A percentile compares a stretch with the other conserved stretches of the same genome.
Conservation (phyloP, 306 rosid genomes). For the Begonia loranthoides region DNA sequence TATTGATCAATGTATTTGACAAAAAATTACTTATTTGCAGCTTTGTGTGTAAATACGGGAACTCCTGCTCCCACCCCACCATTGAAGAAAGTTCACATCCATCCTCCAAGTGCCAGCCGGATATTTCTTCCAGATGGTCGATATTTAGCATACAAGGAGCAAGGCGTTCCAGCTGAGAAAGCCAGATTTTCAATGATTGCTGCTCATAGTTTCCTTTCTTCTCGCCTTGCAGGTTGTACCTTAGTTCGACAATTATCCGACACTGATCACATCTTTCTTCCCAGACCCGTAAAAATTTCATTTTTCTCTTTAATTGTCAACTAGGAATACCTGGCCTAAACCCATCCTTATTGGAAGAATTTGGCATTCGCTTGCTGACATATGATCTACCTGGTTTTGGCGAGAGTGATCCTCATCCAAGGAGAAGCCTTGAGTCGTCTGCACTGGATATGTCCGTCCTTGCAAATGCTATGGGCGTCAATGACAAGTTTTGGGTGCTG, state of each 20-base stretch:
- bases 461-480: slow-evolving; percentile 71
- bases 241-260: neutral
- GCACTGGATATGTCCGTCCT: slow-evolving; percentile 61
- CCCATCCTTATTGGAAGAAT: slow-evolving; percentile 73
- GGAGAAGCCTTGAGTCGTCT: slow-evolving; percentile 67
- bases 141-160: slow-evolving; percentile 73
- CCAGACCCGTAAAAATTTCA: neutral
- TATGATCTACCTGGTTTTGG: slow-evolving; percentile 99
- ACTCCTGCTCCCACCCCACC: slow-evolving; percentile 14
- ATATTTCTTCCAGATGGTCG: slow-evolving; percentile 85
- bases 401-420: slow-evolving; percentile 86
- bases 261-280: too few species aligned
- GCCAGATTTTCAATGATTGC: slow-evolving; percentile 72
- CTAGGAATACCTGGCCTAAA: slow-evolving; percentile 84
- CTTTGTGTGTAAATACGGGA: slow-evolving; percentile 26
- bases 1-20: too few species aligned
- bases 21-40: slow-evolving; percentile 29
- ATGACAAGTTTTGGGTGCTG: slow-evolving; percentile 79
- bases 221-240: slow-evolving; percentile 77
- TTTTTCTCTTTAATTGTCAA: neutral
- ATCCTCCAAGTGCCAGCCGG: slow-evolving; percentile 70
- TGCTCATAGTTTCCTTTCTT: slow-evolving; percentile 85
- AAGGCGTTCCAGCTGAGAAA: slow-evolving; percentile 51
- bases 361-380: slow-evolving; percentile 67
- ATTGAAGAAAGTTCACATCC: slow-evolving; percentile 44